Percentiles rank a stretch among this genome's conserved stretches.
Evolutionary conservation across 257 asterid species (phyloP).

Genomic region (Pogostemon cablin): DNA sequence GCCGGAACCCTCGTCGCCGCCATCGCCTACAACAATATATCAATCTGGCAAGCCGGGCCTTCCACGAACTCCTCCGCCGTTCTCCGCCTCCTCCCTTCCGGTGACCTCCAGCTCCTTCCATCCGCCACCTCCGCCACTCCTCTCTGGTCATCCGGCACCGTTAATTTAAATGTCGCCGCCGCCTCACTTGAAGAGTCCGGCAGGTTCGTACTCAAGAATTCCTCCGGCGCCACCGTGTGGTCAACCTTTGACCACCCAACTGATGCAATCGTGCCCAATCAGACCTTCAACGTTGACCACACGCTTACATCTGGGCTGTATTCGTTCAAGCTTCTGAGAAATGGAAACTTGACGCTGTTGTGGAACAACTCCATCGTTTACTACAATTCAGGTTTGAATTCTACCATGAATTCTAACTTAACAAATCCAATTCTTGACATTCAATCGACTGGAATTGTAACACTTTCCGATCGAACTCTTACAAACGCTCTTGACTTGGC

Average conservation of each 20-base stretch:
- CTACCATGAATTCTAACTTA: constrained; percentile 43
- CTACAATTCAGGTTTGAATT: constrained; percentile 69
- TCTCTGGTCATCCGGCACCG: constrained; percentile 56
- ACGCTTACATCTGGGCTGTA: constrained; percentile 56
- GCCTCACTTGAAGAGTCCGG: constrained; percentile 51
- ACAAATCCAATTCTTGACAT: constrained; percentile 56
- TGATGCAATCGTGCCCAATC: constrained; percentile 66
- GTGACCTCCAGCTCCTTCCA: constrained; percentile 62
- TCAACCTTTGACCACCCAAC: constrained; percentile 75
- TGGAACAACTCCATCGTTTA: constrained; percentile 63
- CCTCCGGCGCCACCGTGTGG: constrained; percentile 58
- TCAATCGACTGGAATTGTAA: constrained; percentile 52
- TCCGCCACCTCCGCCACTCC: constrained; percentile 43
- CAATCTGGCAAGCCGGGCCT: constrained; percentile 48
- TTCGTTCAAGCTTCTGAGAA: constrained; percentile 42
- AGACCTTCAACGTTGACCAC: constrained; percentile 41
- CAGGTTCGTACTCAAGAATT: constrained; percentile 57
- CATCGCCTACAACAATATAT: constrained; percentile 37
- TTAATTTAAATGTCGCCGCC: constrained; percentile 42
- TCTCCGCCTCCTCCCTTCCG: constrained; percentile 48
- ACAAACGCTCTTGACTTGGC: constrained; percentile 43
- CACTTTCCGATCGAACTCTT: constrained; percentile 55
- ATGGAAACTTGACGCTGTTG: constrained; percentile 63
- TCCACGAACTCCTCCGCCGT: constrained; percentile 42
- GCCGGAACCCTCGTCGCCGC: constrained; percentile 44